Evolutionary conservation across 192 early-diverging fungal species (phyloP).

Genomic region (Rhizoclosmatium sp.): DNA sequence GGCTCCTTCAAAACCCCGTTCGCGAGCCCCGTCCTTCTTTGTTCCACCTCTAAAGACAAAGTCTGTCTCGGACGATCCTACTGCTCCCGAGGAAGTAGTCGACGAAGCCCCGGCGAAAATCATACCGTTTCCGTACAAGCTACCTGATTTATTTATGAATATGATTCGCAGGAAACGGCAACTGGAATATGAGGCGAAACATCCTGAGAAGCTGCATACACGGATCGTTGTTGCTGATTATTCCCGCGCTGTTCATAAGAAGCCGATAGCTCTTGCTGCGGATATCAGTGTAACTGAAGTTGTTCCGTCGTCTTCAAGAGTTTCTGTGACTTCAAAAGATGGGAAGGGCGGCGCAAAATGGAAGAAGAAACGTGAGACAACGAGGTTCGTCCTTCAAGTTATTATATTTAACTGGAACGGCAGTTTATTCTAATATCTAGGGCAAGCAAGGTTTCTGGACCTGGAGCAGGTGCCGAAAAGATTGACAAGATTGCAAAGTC

Average conservation of each 20-base stretch:
- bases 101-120: background rate
- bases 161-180: conserved; percentile 4
- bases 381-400: background rate
- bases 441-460: background rate
- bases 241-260: background rate
- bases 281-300: background rate
- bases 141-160: conserved; percentile 26
- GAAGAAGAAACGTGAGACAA: background rate
- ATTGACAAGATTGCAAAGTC: too few relatives aligned
- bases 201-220: conserved; percentile 16
- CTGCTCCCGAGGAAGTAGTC: background rate
- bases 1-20: background rate
- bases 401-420: too few relatives aligned
- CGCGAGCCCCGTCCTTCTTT: background rate
- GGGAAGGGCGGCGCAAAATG: background rate
- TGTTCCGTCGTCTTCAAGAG: background rate
- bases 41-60: background rate
- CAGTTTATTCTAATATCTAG: too few relatives aligned
- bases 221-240: conserved; percentile 23
- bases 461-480: background rate
- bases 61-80: background rate
- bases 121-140: background rate
- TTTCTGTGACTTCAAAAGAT: background rate
- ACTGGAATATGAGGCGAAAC: conserved; percentile 25
- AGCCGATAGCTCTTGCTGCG: background rate